A percentile compares a stretch with the other conserved stretches of the same genome.
Evolutionary conservation across 1,284 basidiomycete species (phyloP).

Genomic region (Microbotryum scabiosae): DNA sequence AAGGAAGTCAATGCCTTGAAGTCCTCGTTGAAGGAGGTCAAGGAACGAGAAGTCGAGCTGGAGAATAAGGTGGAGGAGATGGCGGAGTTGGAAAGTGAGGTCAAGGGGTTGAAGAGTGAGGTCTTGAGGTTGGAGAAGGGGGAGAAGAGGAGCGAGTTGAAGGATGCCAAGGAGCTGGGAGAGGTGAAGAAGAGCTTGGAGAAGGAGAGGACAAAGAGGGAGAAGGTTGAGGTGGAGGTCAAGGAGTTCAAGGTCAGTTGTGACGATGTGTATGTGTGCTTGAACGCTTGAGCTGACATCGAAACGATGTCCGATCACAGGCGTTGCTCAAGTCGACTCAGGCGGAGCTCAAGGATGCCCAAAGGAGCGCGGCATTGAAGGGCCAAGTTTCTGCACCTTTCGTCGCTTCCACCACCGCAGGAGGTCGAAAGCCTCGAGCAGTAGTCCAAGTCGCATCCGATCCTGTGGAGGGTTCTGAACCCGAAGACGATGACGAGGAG

Average conservation of each 20-base stretch:
- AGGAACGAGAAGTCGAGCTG: not conserved
- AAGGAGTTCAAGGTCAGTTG: conserved; percentile 27
- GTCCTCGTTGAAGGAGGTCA: not conserved
- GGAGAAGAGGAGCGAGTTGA: conserved; percentile 2
- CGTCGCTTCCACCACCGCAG: too few species aligned
- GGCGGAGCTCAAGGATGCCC: conserved; percentile 9
- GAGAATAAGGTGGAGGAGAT: not conserved
- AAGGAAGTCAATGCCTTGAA: not conserved
- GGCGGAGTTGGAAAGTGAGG: not conserved
- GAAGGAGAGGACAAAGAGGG: conserved; percentile 8
- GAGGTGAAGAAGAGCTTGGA: conserved; percentile 6
- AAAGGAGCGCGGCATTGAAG: conserved; percentile 3
- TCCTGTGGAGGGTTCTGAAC: not conserved
- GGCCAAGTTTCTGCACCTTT: not conserved
- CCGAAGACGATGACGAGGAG: not conserved
- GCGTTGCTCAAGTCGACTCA: conserved; percentile 13
- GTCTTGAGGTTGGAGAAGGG: conserved; percentile 2
- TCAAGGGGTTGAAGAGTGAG: conserved; percentile 4
- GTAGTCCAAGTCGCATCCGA: not conserved
- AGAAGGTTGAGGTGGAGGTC: conserved; percentile 11
- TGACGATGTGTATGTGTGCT: too few species aligned
- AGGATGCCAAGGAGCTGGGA: conserved; percentile 2
- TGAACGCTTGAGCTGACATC: too few species aligned
- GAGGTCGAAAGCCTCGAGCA: not conserved
- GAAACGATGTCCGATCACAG: conserved; percentile 1